Percentiles rank a stretch among this genome's conserved stretches.
Conservation (phyloP, 805 yeast species). For the Candida pini region DNA sequence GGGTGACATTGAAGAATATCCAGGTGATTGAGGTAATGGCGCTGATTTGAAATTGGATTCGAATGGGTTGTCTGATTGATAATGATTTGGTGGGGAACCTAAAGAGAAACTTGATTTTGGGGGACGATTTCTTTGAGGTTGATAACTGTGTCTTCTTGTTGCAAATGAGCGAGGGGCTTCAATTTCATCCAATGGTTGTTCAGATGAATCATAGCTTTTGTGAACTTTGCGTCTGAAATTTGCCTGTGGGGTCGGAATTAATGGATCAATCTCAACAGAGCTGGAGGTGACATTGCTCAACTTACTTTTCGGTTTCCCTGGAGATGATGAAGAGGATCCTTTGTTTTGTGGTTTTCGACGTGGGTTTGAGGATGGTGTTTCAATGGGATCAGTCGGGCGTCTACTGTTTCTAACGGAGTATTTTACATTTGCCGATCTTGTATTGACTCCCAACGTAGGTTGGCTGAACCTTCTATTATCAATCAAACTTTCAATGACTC, state of each 20-base stretch:
- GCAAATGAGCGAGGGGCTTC: too few species aligned
- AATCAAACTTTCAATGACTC: constrained; percentile 15
- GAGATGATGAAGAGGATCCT: neutral
- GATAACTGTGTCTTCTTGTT: too few species aligned
- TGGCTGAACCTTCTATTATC: constrained; percentile 19
- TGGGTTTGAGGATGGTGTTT: neutral
- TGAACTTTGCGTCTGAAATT: neutral
- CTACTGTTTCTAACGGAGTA: neutral
- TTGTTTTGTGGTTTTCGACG: neutral
- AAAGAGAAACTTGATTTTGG: neutral
- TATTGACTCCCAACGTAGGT: neutral
- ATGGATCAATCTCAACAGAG: too few species aligned
- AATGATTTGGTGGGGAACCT: neutral
- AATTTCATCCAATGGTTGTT: too few species aligned
- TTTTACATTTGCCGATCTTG: neutral
- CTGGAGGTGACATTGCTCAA: constrained; percentile 1
- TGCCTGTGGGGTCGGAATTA: neutral
- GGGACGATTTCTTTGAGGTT: neutral
- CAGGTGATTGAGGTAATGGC: neutral
- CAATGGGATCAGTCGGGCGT: neutral
- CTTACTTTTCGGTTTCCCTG: constrained; percentile 2
- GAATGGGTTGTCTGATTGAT: constrained; percentile 3
- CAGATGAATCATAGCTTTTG: constrained; percentile 1
- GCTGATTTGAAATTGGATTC: constrained; percentile 6
- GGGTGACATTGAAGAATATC: neutral